These are phyloP conservation scores for Paecilomyces sp. DNA, from an alignment of 2,329 filamentous ascomycete species.

Conservation along the genomic window DNA sequence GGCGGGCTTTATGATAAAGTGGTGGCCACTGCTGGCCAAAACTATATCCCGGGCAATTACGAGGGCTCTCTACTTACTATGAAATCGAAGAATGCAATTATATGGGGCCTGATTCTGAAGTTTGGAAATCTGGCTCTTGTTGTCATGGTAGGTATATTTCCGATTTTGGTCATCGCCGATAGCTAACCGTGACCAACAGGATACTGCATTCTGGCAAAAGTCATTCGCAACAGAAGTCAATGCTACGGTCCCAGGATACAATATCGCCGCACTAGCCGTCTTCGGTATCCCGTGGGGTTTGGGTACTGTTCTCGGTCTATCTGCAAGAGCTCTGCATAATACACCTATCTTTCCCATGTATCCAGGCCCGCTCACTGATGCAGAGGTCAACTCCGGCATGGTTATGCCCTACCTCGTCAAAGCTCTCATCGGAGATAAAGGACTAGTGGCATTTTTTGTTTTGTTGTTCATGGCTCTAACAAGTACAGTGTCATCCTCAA, in stretches of 20 bases:
- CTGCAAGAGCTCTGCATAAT: constrained; percentile 39
- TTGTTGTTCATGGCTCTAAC: constrained; percentile 48
- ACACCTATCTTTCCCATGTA: constrained; percentile 41
- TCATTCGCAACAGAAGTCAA: constrained; percentile 43
- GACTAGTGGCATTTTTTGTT: constrained; percentile 39
- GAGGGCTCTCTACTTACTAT: constrained; percentile 42
- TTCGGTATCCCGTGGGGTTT: constrained; percentile 43
- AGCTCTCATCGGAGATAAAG: constrained; percentile 37
- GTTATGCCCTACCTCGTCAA: constrained; percentile 43
- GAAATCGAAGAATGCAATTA: constrained; percentile 38
- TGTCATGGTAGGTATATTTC: constrained; percentile 32
- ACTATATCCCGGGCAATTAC: constrained; percentile 41
- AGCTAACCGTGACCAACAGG: constrained; percentile 12
- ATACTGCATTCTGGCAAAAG: constrained; percentile 50
- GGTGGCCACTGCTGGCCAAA: constrained; percentile 32
- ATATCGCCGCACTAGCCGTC: constrained; percentile 38
- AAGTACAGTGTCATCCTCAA: constrained; percentile 42
- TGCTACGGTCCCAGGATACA: constrained; percentile 42
- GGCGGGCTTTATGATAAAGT: constrained; percentile 42
- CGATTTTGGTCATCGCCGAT: background rate
- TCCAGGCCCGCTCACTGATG: constrained; percentile 32
- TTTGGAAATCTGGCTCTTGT: constrained; percentile 45
- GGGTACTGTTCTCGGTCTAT: constrained; percentile 41
- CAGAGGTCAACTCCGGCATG: constrained; percentile 37
- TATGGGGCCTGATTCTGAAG: constrained; percentile 42